Evolutionary conservation across 257 asterid genomes (phyloP).

Genomic region (Phtheirospermum japonicum): DNA sequence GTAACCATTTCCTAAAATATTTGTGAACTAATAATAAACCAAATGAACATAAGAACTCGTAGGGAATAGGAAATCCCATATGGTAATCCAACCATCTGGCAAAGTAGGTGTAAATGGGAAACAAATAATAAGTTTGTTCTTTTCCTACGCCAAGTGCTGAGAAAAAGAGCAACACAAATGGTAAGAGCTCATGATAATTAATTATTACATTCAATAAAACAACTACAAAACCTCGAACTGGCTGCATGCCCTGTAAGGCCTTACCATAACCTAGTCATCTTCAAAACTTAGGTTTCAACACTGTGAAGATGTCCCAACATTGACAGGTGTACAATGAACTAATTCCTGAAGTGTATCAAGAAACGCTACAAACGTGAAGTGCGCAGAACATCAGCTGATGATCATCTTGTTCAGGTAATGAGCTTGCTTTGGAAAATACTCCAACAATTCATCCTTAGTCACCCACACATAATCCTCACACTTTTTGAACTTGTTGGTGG

Average conservation of each 20-base stretch:
- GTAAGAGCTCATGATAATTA: neutral
- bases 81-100: no score
- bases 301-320: neutral
- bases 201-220: conserved; percentile 9
- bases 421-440: conserved; percentile 76
- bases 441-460: conserved; percentile 81
- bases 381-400: conserved; percentile 42
- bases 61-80: no score
- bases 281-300: neutral
- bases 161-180: neutral
- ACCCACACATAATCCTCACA: conserved; percentile 88
- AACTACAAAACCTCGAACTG: conserved; percentile 4
- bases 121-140: no score
- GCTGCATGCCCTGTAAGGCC: neutral
- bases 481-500: conserved; percentile 51
- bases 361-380: conserved; percentile 7
- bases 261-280: neutral
- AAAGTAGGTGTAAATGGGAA: no score
- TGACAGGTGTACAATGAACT: neutral
- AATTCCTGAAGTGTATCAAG: no score
- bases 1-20: no score
- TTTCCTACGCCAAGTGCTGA: neutral
- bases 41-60: no score
- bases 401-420: conserved; percentile 80
- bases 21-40: no score